phyloP scores from a whole-genome alignment of 345 rosid genomes.

The Citrus medica region DNA sequence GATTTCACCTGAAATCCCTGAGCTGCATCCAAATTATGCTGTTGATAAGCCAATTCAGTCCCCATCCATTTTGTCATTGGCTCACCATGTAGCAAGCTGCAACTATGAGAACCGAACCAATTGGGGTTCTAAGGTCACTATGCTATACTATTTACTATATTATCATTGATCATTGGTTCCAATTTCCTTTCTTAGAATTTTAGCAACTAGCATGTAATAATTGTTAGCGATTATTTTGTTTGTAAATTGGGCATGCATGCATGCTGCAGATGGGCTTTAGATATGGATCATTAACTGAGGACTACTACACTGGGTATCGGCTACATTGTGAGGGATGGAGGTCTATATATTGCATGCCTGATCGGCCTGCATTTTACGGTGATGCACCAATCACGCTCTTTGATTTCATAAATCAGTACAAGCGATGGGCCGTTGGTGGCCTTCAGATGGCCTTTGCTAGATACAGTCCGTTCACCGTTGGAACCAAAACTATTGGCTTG shows the following conservation, averaged over 20 bases:
- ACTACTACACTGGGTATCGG: slow-evolving; percentile 51
- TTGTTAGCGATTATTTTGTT: background rate
- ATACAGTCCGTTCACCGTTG: slow-evolving; percentile 45
- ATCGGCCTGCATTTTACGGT: slow-evolving; percentile 57
- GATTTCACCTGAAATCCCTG: slow-evolving; percentile 30
- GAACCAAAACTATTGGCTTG: slow-evolving; percentile 36
- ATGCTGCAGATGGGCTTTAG: slow-evolving; percentile 56
- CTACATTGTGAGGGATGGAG: slow-evolving; percentile 75
- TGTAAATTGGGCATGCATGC: slow-evolving; percentile 21
- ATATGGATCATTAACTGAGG: slow-evolving; percentile 78
- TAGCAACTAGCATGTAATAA: too few relatives aligned
- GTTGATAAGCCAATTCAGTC: slow-evolving; percentile 30
- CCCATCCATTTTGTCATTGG: slow-evolving; percentile 26
- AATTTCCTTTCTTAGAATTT: too few relatives aligned
- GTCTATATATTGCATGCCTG: slow-evolving; percentile 51
- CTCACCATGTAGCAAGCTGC: slow-evolving; percentile 51
- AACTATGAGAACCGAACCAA: slow-evolving; percentile 44
- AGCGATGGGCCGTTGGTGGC: slow-evolving; percentile 72
- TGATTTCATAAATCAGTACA: slow-evolving; percentile 47
- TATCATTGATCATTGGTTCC: too few relatives aligned
- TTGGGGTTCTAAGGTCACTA: slow-evolving; percentile 66
- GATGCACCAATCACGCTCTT: slow-evolving; percentile 45
- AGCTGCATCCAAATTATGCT: slow-evolving; percentile 24
- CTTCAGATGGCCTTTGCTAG: slow-evolving; percentile 40
- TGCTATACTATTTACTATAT: too few relatives aligned